phyloP scores from a whole-genome alignment of 75 land plant genomes.

The Cunninghamia lanceolata region DNA sequence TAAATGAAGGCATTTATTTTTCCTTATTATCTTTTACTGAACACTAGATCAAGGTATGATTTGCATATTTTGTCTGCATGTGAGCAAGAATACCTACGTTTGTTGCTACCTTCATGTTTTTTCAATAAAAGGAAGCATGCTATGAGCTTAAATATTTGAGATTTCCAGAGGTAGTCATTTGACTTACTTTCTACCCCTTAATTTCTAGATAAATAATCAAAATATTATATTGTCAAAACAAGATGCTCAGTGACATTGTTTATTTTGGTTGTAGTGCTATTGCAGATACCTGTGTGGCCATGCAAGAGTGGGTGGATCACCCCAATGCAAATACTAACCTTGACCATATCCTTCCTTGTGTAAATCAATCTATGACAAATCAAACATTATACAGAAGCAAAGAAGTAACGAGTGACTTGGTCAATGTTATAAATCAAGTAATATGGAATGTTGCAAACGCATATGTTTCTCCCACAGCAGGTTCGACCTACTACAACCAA shows the following conservation, averaged over 20 bases:
- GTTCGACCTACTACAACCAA: slow-evolving; percentile 16
- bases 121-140: neutral
- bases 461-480: slow-evolving; percentile 26
- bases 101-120: neutral
- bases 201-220: neutral
- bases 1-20: neutral
- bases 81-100: neutral
- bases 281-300: slow-evolving; percentile 81
- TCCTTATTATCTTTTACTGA: neutral
- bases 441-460: slow-evolving; percentile 46
- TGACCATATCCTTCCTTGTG: slow-evolving; percentile 74
- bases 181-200: neutral
- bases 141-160: neutral
- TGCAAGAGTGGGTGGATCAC: slow-evolving; percentile 75
- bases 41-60: neutral
- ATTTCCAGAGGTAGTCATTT: neutral
- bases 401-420: slow-evolving; percentile 43
- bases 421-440: slow-evolving; percentile 47
- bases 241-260: neutral
- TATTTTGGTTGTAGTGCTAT: slow-evolving; percentile 47
- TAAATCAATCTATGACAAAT: slow-evolving; percentile 59
- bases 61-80: neutral
- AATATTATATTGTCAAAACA: neutral
- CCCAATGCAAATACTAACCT: slow-evolving; percentile 69
- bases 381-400: slow-evolving; percentile 51